Conservation (phyloP, 768 basidiomycete genomes). For the Calvatia gigantea region DNA sequence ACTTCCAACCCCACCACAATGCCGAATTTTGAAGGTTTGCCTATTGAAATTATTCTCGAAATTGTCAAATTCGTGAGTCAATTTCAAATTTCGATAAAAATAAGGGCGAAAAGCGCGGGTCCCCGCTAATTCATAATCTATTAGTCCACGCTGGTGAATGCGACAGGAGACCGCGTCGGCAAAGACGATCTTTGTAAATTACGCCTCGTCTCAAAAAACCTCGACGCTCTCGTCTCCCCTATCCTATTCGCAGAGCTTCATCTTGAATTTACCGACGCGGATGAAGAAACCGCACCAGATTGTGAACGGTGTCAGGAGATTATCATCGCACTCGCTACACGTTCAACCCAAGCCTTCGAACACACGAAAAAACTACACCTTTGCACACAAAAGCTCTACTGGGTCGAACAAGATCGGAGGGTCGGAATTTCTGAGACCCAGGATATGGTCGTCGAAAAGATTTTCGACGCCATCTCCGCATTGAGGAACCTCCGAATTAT, state of each 20-base stretch:
- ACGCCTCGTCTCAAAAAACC: not conserved
- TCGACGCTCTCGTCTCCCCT: not conserved
- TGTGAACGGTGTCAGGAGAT: slow-evolving; percentile 2
- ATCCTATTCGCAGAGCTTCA: not conserved
- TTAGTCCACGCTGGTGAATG: not conserved
- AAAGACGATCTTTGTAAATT: slow-evolving; percentile 1
- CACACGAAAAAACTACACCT: not conserved
- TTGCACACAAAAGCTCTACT: not conserved
- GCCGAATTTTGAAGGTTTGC: not conserved
- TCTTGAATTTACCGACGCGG: not conserved
- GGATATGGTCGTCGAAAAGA: not conserved
- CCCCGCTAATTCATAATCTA: not conserved
- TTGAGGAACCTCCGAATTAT: not conserved
- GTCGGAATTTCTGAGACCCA: not conserved
- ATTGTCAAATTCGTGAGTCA: not conserved
- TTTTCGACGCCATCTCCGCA: not conserved
- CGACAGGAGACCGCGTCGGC: not conserved
- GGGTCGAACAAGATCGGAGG: not conserved
- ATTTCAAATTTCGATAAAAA: not conserved
- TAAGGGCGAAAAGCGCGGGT: not conserved
- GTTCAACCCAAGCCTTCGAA: not conserved
- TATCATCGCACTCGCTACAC: not conserved
- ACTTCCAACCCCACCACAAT: not conserved
- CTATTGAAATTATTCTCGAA: slow-evolving; percentile 1
- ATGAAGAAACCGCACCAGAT: not conserved